Evolutionary conservation across 768 basidiomycete species (phyloP).

Genomic region (Leccinum disarticulatum): DNA sequence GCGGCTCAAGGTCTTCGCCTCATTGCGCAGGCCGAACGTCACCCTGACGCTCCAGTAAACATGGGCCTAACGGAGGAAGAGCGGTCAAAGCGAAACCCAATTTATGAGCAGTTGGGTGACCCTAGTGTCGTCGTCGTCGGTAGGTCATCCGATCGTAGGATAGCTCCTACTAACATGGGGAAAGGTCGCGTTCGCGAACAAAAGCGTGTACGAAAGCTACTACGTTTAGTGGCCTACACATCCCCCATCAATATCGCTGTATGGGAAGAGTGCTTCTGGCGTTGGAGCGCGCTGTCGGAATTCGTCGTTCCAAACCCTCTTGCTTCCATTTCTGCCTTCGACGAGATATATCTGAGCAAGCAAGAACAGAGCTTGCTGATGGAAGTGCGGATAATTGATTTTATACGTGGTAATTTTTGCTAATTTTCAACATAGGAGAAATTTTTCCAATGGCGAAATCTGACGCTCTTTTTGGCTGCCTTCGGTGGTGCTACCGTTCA

Average conservation of each 20-base stretch:
- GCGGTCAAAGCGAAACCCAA: conserved; percentile 63
- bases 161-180: conserved; percentile 5
- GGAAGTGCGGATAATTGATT: conserved; percentile 33
- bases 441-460: conserved; percentile 81
- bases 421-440: conserved; percentile 51
- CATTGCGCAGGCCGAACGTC: conserved; percentile 64
- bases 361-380: conserved; percentile 38
- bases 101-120: conserved; percentile 80
- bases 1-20: conserved; percentile 70
- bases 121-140: conserved; percentile 69
- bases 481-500: conserved; percentile 65
- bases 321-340: conserved; percentile 35
- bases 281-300: conserved; percentile 69
- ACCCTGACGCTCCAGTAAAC: conserved; percentile 55
- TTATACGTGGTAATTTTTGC: neutral
- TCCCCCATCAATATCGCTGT: conserved; percentile 71
- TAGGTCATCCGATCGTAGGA: conserved; percentile 33
- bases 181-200: conserved; percentile 77
- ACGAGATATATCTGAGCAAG: conserved; percentile 34
- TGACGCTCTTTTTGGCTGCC: conserved; percentile 74
- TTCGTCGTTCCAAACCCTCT: conserved; percentile 44
- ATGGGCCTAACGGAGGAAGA: conserved; percentile 57
- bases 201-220: conserved; percentile 71
- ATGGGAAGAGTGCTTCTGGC: conserved; percentile 81
- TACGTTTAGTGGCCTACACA: conserved; percentile 63